Conservation (phyloP, 768 basidiomycete species). For the Boletus pseudopeckii region DNA sequence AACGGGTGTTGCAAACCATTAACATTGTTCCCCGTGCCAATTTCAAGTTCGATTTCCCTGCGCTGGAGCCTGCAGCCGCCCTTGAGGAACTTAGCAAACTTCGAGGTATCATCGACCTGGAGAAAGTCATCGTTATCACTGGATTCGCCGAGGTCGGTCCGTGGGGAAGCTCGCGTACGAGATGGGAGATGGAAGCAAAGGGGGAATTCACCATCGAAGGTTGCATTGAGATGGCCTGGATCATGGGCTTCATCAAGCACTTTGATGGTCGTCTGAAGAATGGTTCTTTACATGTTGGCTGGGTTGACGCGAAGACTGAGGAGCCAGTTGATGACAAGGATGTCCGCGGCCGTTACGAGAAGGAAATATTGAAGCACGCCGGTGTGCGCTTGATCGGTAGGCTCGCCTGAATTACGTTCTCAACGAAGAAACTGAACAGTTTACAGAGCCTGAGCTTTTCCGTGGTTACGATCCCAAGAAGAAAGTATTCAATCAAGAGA, state of each 20-base stretch:
- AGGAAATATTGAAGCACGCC: conserved; percentile 85
- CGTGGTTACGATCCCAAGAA: conserved; percentile 96
- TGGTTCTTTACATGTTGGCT: conserved; percentile 91
- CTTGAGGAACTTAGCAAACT: conserved; percentile 74
- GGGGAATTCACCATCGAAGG: conserved; percentile 98
- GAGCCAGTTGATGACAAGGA: conserved; percentile 99
- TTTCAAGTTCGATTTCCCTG: conserved; percentile 94
- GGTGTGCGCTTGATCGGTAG: conserved; percentile 93
- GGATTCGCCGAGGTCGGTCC: conserved; percentile 98
- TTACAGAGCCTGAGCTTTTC: conserved; percentile 92
- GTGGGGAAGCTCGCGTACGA: conserved; percentile 96
- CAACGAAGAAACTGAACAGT: conserved; percentile 10
- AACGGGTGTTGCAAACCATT: conserved; percentile 88
- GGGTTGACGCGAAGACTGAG: conserved; percentile 91
- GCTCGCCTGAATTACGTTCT: conserved; percentile 18
- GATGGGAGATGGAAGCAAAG: conserved; percentile 99
- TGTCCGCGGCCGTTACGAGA: conserved; percentile 89
- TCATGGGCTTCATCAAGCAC: conserved; percentile 98
- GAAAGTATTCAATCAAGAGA: conserved; percentile 96
- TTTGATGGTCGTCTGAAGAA: conserved; percentile 96
- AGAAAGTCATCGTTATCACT: conserved; percentile 93
- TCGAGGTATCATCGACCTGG: conserved; percentile 87
- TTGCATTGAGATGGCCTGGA: conserved; percentile 99
- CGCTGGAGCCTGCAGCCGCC: conserved; percentile 66
- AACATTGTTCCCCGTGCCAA: conserved; percentile 95